Evolutionary conservation across 345 rosid species (phyloP), one percentile per base, ranked within the genome.

Genomic region (Melaleuca alternifolia): DNA sequence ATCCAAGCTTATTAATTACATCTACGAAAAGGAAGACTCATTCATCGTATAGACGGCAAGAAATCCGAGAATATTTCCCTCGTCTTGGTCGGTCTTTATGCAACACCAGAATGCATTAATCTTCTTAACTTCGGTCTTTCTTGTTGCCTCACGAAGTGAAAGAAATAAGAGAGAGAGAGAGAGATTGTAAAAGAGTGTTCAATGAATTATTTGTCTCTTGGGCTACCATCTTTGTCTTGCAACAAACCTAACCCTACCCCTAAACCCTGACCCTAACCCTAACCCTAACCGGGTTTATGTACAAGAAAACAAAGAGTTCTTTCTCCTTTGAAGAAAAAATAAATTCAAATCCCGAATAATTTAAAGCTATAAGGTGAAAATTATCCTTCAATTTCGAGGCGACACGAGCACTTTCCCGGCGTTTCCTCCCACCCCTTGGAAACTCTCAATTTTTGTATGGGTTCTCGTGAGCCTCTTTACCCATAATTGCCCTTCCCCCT

Each of bases 391-490:
- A 87, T 89, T 89, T 92, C 98, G 94, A 95, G 98, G 96, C 92
- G 96, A 94, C 99, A 93, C 96, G 98, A 92, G 95, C 97, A 95
- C 97, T 95, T 96, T 95, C 93, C 98, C 95, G 95, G 96, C 93
- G 97, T 93, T 93, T 96, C 94, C 94, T 96, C 98, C 96, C 93
- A 94, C 91, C 88, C 85, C 92, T 84, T 92, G 87, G 93, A 94
- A 90, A 93, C 90, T 89, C 93, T 90, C 92, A 90, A 90, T 86
- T 71, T 88, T 86, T 89, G 91, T 92, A 88, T 93, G 95, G 95
- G 92, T 92, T 94, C 92, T 91, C 92, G 92, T 91, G 92, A 86
- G 15, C 89, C 76, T 23, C 85, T 84, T 88, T 77, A 18, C 86
- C 90, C 94, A 33, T 75, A 65, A 76, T 46, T 87, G 62, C 88